A percentile compares a stretch with the other conserved stretches of the same genome.
Evolutionary conservation across 2,329 filamentous ascomycete species (phyloP).

Genomic region (Xylogone sp.): DNA sequence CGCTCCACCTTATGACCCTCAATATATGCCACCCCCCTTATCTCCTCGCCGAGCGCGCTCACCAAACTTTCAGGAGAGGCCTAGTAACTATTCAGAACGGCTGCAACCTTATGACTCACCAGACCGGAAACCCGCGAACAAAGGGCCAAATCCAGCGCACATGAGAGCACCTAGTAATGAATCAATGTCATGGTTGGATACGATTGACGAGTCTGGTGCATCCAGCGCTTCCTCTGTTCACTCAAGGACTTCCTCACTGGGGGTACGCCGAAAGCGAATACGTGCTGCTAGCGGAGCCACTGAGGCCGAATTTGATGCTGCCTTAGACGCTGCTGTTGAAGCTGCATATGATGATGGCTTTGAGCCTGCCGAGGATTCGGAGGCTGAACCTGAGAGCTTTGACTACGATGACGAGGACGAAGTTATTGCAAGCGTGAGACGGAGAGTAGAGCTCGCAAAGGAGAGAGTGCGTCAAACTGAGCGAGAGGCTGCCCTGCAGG

Average conservation of each 20-base stretch:
- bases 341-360: slow-evolving; percentile 92
- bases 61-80: slow-evolving; percentile 27
- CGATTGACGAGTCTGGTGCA: slow-evolving; percentile 83
- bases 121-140: slow-evolving; percentile 31
- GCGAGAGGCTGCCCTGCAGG: slow-evolving; percentile 59
- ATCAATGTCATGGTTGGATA: slow-evolving; percentile 90
- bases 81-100: slow-evolving; percentile 30
- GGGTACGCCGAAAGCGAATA: slow-evolving; percentile 65
- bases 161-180: slow-evolving; percentile 66
- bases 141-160: slow-evolving; percentile 35
- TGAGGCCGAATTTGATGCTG: slow-evolving; percentile 89
- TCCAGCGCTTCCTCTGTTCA: slow-evolving; percentile 78
- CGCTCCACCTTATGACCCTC: slow-evolving; percentile 49
- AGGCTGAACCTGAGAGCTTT: slow-evolving; percentile 21
- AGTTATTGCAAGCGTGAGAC: slow-evolving; percentile 51
- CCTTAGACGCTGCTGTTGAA: slow-evolving; percentile 91
- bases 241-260: slow-evolving; percentile 70
- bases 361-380: slow-evolving; percentile 59
- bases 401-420: slow-evolving; percentile 39
- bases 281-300: slow-evolving; percentile 67
- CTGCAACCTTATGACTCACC: slow-evolving; percentile 25
- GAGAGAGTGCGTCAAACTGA: slow-evolving; percentile 72
- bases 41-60: slow-evolving; percentile 60
- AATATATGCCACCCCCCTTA: slow-evolving; percentile 67
- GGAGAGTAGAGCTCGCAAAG: slow-evolving; percentile 71